Base-by-base conservation (phyloP, 192 early-diverging fungal species). In the Coemansia sp. region DNA sequence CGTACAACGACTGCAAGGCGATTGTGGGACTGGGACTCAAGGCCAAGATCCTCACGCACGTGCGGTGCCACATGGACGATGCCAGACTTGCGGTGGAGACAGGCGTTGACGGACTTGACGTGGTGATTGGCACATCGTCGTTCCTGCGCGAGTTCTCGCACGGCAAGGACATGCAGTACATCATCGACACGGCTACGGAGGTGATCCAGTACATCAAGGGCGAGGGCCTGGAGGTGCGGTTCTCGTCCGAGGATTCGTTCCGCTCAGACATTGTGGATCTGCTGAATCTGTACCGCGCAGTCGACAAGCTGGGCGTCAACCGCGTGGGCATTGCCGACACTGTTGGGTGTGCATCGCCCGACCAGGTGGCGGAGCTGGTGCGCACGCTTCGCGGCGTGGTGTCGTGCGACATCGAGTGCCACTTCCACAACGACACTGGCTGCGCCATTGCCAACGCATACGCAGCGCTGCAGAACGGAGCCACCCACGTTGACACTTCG, bases 361-460 rank as follows among this genome's bases (percentile, higher is more conserved):
- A 94, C 62, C 97, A 99, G 87, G 97, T 99, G 21, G 96, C 95
- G 68, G 97, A 99, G 65, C 89, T 99, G 32, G 95, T 99, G 61
- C 90, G 93, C 75, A 99, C 97, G 18, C 86, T 99, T 18, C 90
- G 97, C 63, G 87, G 89, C 54, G 94, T 99, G 53, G 94, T 99
- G 18, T 95, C 92, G 47, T 98, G 95, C 81, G 97, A 99, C 74
- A 99, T 99, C 70, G 97, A 99, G 83, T 94, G 93, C 80, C 97
- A 99, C 80, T 99, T 99, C 91, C 97, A 99, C 84, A 95, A 99
- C 81, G 97, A 99, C 83, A 99, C 97, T n/a, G 95, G 95, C 56
- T 99, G 97, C 77, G 95, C 95, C 45, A 96, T 98, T 69, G 97
- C 95, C 52, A 99, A 99, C 79, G 94, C 97, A 52, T 97, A 96